Evolutionary conservation across 2,329 filamentous ascomycete genomes (phyloP).

Genomic region (Ceratocystis cacaofunesta): DNA sequence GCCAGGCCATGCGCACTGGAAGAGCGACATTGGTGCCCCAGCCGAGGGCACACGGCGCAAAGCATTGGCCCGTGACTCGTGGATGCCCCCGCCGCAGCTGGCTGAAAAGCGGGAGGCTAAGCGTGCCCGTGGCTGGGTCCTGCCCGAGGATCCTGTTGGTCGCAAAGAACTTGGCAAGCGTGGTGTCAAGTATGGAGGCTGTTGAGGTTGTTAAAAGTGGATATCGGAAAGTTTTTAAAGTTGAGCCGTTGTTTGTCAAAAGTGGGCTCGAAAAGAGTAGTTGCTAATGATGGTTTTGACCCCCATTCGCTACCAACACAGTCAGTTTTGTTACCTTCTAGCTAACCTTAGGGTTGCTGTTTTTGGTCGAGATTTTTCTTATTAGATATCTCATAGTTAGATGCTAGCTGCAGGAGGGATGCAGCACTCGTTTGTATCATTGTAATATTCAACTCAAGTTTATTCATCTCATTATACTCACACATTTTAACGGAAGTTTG

Average conservation of each 20-base stretch:
- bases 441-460: not conserved
- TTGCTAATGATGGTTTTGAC: not conserved
- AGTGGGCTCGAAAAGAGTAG: not conserved
- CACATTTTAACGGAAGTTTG: not conserved
- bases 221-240: not conserved
- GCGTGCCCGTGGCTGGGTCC: conserved; percentile 57
- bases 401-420: not conserved
- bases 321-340: not conserved
- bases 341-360: not conserved
- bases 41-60: conserved; percentile 58
- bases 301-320: not conserved
- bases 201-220: conserved; percentile 2
- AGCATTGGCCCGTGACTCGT: conserved; percentile 52
- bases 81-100: conserved; percentile 60
- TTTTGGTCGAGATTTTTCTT: not conserved
- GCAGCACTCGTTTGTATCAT: not conserved
- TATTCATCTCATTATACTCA: not conserved
- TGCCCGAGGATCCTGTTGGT: conserved; percentile 58
- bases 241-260: not conserved
- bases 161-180: conserved; percentile 57
- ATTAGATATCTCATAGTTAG: not conserved
- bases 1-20: conserved; percentile 47
- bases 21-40: conserved; percentile 57
- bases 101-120: conserved; percentile 66
- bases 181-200: conserved; percentile 30